These are phyloP conservation scores for Pezicula carpinea DNA, from an alignment of 2,329 filamentous ascomycete genomes.

Conservation along the genomic window DNA sequence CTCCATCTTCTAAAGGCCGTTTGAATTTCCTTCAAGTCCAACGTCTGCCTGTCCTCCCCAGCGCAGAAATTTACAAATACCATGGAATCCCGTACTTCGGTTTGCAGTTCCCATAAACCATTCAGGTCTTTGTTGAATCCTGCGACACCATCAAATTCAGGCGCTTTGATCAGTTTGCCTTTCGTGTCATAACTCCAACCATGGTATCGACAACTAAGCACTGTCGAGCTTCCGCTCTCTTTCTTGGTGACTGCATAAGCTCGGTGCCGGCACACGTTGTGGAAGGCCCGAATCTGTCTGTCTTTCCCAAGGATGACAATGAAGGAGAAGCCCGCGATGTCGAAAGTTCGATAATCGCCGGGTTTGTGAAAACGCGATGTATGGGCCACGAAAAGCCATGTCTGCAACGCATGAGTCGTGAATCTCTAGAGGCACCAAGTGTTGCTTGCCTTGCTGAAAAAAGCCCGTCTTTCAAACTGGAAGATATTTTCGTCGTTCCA, in stretches of 20 bases:
- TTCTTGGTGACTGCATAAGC: conserved; percentile 26
- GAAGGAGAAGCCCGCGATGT: conserved; percentile 22
- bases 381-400: conserved; percentile 24
- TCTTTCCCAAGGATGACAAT: conserved; percentile 26
- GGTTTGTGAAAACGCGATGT: conserved; percentile 21
- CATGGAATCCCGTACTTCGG: conserved; percentile 12
- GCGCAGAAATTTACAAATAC: conserved; percentile 23
- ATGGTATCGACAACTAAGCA: conserved; percentile 26
- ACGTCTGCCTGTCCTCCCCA: not conserved
- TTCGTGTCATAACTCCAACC: conserved; percentile 26
- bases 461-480: conserved; percentile 20
- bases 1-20: conserved; percentile 6
- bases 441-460: conserved; percentile 23
- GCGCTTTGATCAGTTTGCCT: conserved; percentile 25
- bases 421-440: not conserved
- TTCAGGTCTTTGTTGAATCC: conserved; percentile 24
- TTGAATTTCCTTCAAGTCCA: conserved; percentile 3
- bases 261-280: conserved; percentile 27
- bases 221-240: conserved; percentile 21
- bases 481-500: conserved; percentile 20
- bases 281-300: conserved; percentile 19
- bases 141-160: conserved; percentile 24
- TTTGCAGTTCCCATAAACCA: conserved; percentile 22
- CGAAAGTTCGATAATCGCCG: conserved; percentile 25
- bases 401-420: conserved; percentile 7